Evolutionary conservation across 1,284 basidiomycete species (phyloP).

Genomic region (Heliocybe sulcata): DNA sequence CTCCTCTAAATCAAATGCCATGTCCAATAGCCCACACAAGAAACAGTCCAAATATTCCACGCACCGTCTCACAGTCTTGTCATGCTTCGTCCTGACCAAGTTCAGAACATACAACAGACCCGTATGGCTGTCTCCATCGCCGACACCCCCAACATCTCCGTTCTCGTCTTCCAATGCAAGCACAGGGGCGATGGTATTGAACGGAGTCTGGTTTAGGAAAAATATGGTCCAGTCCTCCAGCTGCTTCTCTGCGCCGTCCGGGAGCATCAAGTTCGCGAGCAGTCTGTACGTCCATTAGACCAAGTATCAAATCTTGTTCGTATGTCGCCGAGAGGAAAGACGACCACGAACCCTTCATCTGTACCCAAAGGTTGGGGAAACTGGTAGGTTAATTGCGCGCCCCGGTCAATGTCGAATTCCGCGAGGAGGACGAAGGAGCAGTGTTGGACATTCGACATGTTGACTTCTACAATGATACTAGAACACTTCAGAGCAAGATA

Average conservation of each 20-base stretch:
- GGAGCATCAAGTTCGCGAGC: slow-evolving; percentile 96
- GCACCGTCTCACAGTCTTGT: slow-evolving; percentile 79
- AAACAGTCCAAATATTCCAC: slow-evolving; percentile 15
- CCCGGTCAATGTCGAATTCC: slow-evolving; percentile 93
- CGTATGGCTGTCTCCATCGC: slow-evolving; percentile 24
- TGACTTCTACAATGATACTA: too few relatives aligned
- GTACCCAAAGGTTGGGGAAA: slow-evolving; percentile 89
- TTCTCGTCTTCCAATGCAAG: slow-evolving; percentile 58
- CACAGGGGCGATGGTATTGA: slow-evolving; percentile 81
- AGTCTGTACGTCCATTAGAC: slow-evolving; percentile 63
- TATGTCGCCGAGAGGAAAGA: too few relatives aligned
- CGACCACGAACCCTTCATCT: slow-evolving; percentile 75
- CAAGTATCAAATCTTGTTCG: too few relatives aligned
- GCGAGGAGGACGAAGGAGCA: slow-evolving; percentile 91
- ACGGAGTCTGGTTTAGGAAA: slow-evolving; percentile 90
- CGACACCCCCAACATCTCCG: slow-evolving; percentile 21
- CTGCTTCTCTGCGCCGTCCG: slow-evolving; percentile 93
- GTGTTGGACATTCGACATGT: slow-evolving; percentile 40
- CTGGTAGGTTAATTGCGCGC: slow-evolving; percentile 87
- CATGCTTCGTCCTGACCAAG: slow-evolving; percentile 92
- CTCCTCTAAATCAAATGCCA: slow-evolving; percentile 57
- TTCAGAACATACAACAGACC: slow-evolving; percentile 90
- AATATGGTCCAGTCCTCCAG: slow-evolving; percentile 98
- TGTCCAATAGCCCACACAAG: neutral
- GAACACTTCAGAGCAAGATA: neutral